phyloP scores from a whole-genome alignment of 768 basidiomycete genomes.

The Boletus barrowsii region DNA sequence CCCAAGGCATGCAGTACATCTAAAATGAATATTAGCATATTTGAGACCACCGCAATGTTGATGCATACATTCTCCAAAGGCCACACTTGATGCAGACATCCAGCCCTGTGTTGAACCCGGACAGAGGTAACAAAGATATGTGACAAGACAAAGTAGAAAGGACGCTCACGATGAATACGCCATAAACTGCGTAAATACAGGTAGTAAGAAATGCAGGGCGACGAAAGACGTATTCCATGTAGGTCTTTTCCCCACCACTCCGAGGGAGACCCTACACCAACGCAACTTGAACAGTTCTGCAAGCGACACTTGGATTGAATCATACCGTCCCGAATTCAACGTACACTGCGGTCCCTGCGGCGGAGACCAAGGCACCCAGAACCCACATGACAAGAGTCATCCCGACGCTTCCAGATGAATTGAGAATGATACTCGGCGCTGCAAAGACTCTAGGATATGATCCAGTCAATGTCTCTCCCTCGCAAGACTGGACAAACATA shows the following conservation, averaged over 20 bases:
- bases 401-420: slow-evolving; percentile 66
- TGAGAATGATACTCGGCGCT: slow-evolving; percentile 64
- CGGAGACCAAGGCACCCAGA: slow-evolving; percentile 60
- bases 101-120: slow-evolving; percentile 43
- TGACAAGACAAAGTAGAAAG: background rate
- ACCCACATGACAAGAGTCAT: slow-evolving; percentile 70
- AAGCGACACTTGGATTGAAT: background rate
- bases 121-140: background rate
- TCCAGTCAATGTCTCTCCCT: slow-evolving; percentile 1
- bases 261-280: slow-evolving; percentile 57
- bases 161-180: slow-evolving; percentile 50
- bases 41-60: background rate
- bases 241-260: slow-evolving; percentile 76
- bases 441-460: slow-evolving; percentile 56
- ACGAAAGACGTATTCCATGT: slow-evolving; percentile 65
- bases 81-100: slow-evolving; percentile 56
- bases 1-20: slow-evolving; percentile 58
- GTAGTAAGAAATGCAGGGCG: slow-evolving; percentile 59
- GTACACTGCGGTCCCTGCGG: slow-evolving; percentile 66
- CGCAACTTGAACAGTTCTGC: background rate
- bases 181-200: slow-evolving; percentile 56
- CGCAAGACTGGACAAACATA: slow-evolving; percentile 19
- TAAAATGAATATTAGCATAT: slow-evolving; percentile 20
- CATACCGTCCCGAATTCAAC: slow-evolving; percentile 72
- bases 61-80: slow-evolving; percentile 68